Percentiles rank a stretch among this genome's conserved stretches.
These are phyloP conservation scores for Vigna mungo DNA, from an alignment of 306 rosid genomes.

Conservation along the genomic window DNA sequence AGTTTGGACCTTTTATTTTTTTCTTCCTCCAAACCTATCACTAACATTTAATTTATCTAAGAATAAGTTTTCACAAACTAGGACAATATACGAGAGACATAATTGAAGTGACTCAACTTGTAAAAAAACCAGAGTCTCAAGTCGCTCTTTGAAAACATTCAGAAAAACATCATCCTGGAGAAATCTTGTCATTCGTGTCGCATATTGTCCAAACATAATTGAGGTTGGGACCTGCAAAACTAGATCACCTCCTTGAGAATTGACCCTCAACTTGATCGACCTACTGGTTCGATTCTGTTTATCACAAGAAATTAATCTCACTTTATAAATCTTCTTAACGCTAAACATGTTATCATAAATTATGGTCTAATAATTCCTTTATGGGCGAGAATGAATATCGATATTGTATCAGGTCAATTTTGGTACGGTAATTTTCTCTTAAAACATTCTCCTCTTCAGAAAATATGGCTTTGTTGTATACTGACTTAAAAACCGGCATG, in stretches of 20 bases:
- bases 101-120: neutral
- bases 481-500: slow-evolving; percentile 71
- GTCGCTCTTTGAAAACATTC: slow-evolving; percentile 4
- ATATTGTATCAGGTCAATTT: slow-evolving; percentile 36
- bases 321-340: neutral
- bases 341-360: neutral
- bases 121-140: neutral
- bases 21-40: neutral
- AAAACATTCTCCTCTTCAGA: slow-evolving; percentile 58
- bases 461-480: slow-evolving; percentile 75
- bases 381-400: slow-evolving; percentile 33
- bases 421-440: slow-evolving; percentile 61
- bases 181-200: neutral
- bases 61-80: neutral
- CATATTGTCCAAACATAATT: neutral
- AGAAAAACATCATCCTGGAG: neutral
- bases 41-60: neutral
- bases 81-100: neutral
- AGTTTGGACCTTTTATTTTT: slow-evolving; percentile 2
- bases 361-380: neutral
- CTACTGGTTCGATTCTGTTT: too few species aligned
- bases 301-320: too few species aligned
- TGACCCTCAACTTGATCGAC: neutral
- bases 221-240: neutral
- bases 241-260: slow-evolving; percentile 4